Base-by-base conservation (phyloP, 805 yeast species). In the Novakomyces olei region DNA sequence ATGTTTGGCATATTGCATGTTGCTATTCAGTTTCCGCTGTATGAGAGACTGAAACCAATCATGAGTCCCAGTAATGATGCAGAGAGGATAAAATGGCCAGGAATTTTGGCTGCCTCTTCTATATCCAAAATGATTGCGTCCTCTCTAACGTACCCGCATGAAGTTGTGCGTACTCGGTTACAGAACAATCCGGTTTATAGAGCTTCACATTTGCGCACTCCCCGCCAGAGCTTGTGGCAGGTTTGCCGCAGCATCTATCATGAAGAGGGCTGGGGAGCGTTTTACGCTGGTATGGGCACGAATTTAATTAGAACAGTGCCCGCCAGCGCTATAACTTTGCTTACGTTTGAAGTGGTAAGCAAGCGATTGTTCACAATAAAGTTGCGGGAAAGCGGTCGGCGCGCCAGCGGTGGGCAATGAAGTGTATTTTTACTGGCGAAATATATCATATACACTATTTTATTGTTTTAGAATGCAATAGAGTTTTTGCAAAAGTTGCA, bases 11-110 rank as follows among this genome's bases (percentile, higher is more conserved):
- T 85, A 20, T 59, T 76, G 27, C 95, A 85, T 51, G 95, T 85
- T 26, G 95, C 94, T 1, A 76, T 85, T 34, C 95, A 85, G 53
- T 85, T 85, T 60, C 95, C 95, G 25, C 68, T 80, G 9, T 85
- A 83, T n/a, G 96, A 85, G 46, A 61, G 67, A 42, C 57, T 83
- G 39, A 85, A 85, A 47, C 49, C 51, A 34, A 16, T 26, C n/a
- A 15, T 18, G n/a, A 27, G 17, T 19, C 43, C 37, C 41, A 43
- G 42, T 40, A 27, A 35, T 15, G 14, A 14, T 17, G 17, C 17
- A 14, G 15, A 12, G 15, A 22, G 34, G 27, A 15, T n/a, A 17
- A 39, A 36, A 30, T 48, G 67, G 28, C 30, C 51, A 9, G 60
- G 63, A 39, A 48, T 69, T 26, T 59, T 71, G 2, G 41, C 57